Evolutionary conservation across 805 yeast genomes (phyloP).

Genomic region (Lachancea mirantina): DNA sequence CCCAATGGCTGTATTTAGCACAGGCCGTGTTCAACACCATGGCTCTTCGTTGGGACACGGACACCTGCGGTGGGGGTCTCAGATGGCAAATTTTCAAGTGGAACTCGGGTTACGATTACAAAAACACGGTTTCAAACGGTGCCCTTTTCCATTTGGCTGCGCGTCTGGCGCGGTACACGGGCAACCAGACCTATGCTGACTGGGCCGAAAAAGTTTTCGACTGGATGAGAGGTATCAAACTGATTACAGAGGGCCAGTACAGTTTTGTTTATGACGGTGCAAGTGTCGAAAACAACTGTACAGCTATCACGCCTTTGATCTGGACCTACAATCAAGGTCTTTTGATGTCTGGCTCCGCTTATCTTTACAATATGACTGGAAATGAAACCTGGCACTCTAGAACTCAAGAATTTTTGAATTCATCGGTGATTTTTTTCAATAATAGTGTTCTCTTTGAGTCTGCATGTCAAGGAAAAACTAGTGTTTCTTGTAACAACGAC

Average conservation of each 20-base stretch:
- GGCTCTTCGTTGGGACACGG: slow-evolving; percentile 79
- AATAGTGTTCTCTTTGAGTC: slow-evolving; percentile 65
- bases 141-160: slow-evolving; percentile 84
- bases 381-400: slow-evolving; percentile 61
- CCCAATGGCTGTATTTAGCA: slow-evolving; percentile 49
- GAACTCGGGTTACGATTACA: slow-evolving; percentile 92
- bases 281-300: slow-evolving; percentile 52
- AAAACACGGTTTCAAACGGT: slow-evolving; percentile 87
- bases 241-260: slow-evolving; percentile 36
- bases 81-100: slow-evolving; percentile 95
- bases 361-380: slow-evolving; percentile 61
- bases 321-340: slow-evolving; percentile 90
- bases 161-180: slow-evolving; percentile 75
- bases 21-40: slow-evolving; percentile 76
- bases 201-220: slow-evolving; percentile 73
- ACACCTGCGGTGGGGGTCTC: slow-evolving; percentile 76
- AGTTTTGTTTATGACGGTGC: slow-evolving; percentile 61
- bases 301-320: slow-evolving; percentile 48
- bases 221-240: slow-evolving; percentile 58
- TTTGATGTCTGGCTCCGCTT: slow-evolving; percentile 73
- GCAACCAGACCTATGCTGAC: slow-evolving; percentile 62
- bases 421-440: slow-evolving; percentile 51
- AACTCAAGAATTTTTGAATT: slow-evolving; percentile 46
- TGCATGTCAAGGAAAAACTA: slow-evolving; percentile 60
- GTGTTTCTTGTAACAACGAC: slow-evolving; percentile 69